phyloP scores from a whole-genome alignment of 768 basidiomycete species.

The Mycena leptocephala region DNA sequence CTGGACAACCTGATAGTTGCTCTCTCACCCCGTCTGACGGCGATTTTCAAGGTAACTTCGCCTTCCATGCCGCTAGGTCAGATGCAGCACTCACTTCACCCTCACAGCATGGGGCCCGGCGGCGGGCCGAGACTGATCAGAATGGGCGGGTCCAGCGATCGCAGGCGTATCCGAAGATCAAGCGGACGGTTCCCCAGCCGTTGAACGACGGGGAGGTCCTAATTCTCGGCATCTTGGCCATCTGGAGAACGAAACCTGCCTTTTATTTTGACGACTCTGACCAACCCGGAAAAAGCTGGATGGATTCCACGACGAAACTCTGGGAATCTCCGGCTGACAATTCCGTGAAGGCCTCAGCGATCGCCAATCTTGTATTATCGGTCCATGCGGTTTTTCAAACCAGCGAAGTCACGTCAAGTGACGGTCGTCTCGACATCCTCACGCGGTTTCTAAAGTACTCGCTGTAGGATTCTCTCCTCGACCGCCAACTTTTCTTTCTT shows the following conservation, averaged over 20 bases:
- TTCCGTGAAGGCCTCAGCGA: constrained; percentile 75
- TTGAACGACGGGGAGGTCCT: constrained; percentile 81
- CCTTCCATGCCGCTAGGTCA: background rate
- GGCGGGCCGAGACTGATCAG: constrained; percentile 75
- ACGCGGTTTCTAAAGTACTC: constrained; percentile 63
- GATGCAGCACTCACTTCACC: background rate
- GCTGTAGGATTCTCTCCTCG: constrained; percentile 55
- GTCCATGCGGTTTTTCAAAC: constrained; percentile 62
- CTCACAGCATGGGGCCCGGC: constrained; percentile 63
- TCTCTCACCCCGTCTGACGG: constrained; percentile 65
- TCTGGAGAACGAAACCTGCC: constrained; percentile 74
- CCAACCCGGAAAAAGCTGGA: constrained; percentile 63
- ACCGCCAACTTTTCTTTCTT: background rate
- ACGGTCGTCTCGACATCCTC: no score
- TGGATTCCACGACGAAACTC: constrained; percentile 62
- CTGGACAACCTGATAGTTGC: constrained; percentile 64
- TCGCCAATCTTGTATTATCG: constrained; percentile 64
- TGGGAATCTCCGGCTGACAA: constrained; percentile 78
- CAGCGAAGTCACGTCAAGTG: constrained; percentile 50
- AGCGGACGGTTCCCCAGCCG: constrained; percentile 69
- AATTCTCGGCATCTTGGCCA: constrained; percentile 75
- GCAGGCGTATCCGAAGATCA: constrained; percentile 73
- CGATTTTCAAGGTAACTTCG: constrained; percentile 68
- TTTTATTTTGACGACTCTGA: constrained; percentile 63
- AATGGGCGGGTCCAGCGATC: constrained; percentile 69